A percentile compares a stretch with the other conserved stretches of the same genome.
Evolutionary conservation across 2,329 filamentous ascomycete species (phyloP).

Genomic region (Sordariomycetes sp.): DNA sequence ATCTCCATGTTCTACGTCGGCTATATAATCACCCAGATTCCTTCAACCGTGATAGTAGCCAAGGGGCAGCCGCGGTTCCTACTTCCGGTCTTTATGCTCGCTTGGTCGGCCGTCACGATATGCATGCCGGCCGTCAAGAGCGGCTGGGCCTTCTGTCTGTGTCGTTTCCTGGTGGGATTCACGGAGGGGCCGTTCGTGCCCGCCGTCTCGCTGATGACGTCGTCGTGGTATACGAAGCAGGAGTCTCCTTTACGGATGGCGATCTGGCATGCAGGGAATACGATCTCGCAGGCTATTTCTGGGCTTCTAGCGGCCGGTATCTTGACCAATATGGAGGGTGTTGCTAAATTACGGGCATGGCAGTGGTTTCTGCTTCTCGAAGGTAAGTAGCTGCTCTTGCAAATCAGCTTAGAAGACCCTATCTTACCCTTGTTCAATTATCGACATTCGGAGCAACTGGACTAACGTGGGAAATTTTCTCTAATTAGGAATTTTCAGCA

Average conservation of each 20-base stretch:
- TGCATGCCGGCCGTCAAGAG: conserved; percentile 28
- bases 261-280: conserved; percentile 33
- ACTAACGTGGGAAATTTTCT: not conserved
- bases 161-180: conserved; percentile 19
- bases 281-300: conserved; percentile 30
- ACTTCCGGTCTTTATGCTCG: conserved; percentile 26
- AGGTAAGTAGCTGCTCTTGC: conserved; percentile 5
- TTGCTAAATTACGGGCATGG: conserved; percentile 22
- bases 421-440: no score
- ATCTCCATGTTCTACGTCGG: conserved; percentile 34
- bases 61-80: conserved; percentile 22
- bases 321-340: conserved; percentile 28
- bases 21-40: conserved; percentile 33
- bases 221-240: conserved; percentile 34
- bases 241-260: conserved; percentile 31
- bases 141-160: conserved; percentile 17
- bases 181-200: conserved; percentile 31
- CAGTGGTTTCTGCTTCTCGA: conserved; percentile 32
- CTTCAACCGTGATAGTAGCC: conserved; percentile 33
- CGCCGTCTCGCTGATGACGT: conserved; percentile 32
- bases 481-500: conserved; percentile 14
- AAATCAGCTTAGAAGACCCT: no score
- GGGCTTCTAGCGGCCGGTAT: conserved; percentile 31
- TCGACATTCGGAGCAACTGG: no score
- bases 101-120: conserved; percentile 29